Conservation (phyloP, 2,329 filamentous ascomycete species). For the Fusarium nematophilum region DNA sequence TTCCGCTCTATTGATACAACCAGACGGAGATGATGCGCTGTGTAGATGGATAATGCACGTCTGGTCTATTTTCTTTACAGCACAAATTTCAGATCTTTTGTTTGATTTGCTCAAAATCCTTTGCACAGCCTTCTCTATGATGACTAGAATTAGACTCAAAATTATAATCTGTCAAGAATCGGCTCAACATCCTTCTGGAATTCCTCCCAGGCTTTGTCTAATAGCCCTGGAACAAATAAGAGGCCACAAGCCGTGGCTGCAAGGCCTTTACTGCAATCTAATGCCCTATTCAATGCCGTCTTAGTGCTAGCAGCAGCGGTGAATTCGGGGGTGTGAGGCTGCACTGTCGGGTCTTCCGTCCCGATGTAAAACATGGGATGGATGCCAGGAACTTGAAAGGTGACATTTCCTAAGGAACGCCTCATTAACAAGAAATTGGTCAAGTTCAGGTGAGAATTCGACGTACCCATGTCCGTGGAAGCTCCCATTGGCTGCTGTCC, state of each 20-base stretch:
- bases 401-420: slow-evolving; percentile 33
- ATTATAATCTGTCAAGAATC: slow-evolving; percentile 21
- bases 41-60: too few species aligned
- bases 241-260: slow-evolving; percentile 35
- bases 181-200: slow-evolving; percentile 21
- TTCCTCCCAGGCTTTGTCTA: slow-evolving; percentile 22
- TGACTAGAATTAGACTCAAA: fast-evolving
- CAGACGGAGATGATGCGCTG: too few species aligned
- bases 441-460: too few species aligned
- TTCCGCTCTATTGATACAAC: too few species aligned
- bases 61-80: too few species aligned
- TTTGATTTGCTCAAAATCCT: too few species aligned
- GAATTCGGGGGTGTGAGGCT: slow-evolving; percentile 36
- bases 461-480: slow-evolving; percentile 40
- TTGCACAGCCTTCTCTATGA: too few species aligned
- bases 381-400: slow-evolving; percentile 34
- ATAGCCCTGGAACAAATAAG: slow-evolving; percentile 2
- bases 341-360: slow-evolving; percentile 27
- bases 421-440: too few species aligned
- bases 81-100: too few species aligned
- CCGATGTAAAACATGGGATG: slow-evolving; percentile 40
- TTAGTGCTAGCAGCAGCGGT: slow-evolving; percentile 29
- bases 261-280: slow-evolving; percentile 37
- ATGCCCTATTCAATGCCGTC: slow-evolving; percentile 23
- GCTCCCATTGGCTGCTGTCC: slow-evolving; percentile 34